A percentile compares a stretch with the other conserved stretches of the same genome.
Conservation (phyloP, 805 yeast genomes). For the Grigorovia humatica region DNA sequence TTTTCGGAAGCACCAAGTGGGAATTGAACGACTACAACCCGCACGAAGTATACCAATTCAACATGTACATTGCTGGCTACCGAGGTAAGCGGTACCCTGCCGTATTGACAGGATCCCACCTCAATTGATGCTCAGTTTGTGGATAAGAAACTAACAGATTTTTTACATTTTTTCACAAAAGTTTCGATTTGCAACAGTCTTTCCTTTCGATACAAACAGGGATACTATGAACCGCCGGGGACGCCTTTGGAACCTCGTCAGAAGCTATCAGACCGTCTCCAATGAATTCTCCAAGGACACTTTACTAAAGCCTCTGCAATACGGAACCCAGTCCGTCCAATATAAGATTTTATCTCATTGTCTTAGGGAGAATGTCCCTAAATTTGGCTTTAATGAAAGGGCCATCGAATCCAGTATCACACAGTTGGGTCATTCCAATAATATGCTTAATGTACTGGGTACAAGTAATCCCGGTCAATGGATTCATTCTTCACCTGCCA, state of each 20-base stretch:
- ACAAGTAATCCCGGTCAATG: constrained; percentile 25
- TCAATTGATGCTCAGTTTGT: too few relatives aligned
- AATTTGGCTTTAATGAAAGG: constrained; percentile 24
- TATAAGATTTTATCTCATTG: constrained; percentile 19
- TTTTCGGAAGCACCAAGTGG: constrained; percentile 83
- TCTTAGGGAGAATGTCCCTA: constrained; percentile 21
- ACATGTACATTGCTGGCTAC: constrained; percentile 80
- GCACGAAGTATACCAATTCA: constrained; percentile 86
- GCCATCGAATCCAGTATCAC: constrained; percentile 23
- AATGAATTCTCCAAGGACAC: constrained; percentile 16
- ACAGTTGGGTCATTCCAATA: constrained; percentile 19
- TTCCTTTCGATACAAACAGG: not conserved
- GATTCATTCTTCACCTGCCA: constrained; percentile 26
- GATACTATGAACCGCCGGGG: not conserved
- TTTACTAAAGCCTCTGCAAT: constrained; percentile 16
- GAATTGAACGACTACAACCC: constrained; percentile 89
- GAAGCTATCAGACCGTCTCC: constrained; percentile 21
- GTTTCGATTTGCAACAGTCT: not conserved
- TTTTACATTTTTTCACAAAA: not conserved
- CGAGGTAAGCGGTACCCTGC: constrained; percentile 98
- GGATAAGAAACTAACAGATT: too few relatives aligned
- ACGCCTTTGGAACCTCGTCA: not conserved
- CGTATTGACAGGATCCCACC: constrained; percentile 22
- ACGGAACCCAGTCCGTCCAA: constrained; percentile 21
- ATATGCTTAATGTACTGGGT: constrained; percentile 23